A percentile compares a stretch with the other conserved stretches of the same genome.
Evolutionary conservation across 805 yeast genomes (phyloP).

Genomic region (Priceomyces carsonii): DNA sequence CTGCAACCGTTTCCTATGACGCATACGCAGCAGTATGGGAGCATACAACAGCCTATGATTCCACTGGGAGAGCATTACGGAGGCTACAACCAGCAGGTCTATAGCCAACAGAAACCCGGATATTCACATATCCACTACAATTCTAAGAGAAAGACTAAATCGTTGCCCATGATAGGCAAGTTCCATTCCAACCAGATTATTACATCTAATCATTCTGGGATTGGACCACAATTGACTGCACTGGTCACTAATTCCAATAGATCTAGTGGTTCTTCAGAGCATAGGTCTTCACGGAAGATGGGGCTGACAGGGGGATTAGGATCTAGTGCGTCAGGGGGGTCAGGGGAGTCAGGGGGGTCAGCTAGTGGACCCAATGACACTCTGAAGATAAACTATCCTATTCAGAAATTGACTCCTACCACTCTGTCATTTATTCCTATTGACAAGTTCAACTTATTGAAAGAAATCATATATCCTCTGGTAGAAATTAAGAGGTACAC

Average conservation of each 20-base stretch:
- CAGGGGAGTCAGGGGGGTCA: not conserved
- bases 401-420: constrained; percentile 10
- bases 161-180: constrained; percentile 7
- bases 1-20: no score
- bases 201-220: no score
- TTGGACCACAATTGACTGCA: no score
- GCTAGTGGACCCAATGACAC: not conserved
- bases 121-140: not conserved
- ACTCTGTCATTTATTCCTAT: constrained; percentile 6
- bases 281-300: no score
- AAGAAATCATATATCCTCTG: constrained; percentile 14
- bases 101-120: not conserved
- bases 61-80: no score
- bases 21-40: no score
- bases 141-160: constrained; percentile 3
- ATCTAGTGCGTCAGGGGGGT: no score
- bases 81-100: not conserved
- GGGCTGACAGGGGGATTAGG: no score
- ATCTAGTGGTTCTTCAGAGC: no score
- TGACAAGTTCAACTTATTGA: constrained; percentile 7
- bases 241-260: no score
- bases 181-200: constrained; percentile 5
- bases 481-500: constrained; percentile 56
- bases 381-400: constrained; percentile 13
- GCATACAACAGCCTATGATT: not conserved